phyloP scores from a whole-genome alignment of 1,139 yeast species.

The Lizanozyma gosingica region DNA sequence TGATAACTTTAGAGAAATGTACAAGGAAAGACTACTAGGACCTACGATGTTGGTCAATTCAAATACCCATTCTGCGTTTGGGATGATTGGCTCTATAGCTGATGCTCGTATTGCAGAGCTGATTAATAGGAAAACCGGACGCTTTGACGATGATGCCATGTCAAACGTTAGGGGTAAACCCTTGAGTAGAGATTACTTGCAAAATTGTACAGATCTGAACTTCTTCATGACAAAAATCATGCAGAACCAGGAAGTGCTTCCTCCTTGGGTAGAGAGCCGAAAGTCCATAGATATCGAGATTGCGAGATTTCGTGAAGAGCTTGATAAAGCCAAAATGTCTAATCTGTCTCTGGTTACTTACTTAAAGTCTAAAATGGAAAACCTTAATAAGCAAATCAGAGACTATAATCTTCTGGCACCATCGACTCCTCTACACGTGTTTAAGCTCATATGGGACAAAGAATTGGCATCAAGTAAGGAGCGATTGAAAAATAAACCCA shows the following conservation, averaged over 20 bases:
- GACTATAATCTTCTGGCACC: slow-evolving; percentile 81
- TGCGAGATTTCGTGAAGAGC: slow-evolving; percentile 30
- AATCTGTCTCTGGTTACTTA: slow-evolving; percentile 24
- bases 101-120: slow-evolving; percentile 69
- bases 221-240: slow-evolving; percentile 46
- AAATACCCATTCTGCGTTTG: slow-evolving; percentile 31
- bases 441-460: slow-evolving; percentile 43
- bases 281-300: slow-evolving; percentile 44
- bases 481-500: not conserved
- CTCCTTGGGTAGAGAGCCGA: slow-evolving; percentile 87
- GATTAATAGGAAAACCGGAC: slow-evolving; percentile 51
- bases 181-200: slow-evolving; percentile 42
- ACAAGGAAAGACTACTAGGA: slow-evolving; percentile 54
- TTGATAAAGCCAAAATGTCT: slow-evolving; percentile 34
- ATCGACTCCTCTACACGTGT: slow-evolving; percentile 52
- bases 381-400: slow-evolving; percentile 52
- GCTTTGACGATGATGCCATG: slow-evolving; percentile 45
- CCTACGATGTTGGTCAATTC: slow-evolving; percentile 40
- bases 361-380: slow-evolving; percentile 33
- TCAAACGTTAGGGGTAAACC: slow-evolving; percentile 53
- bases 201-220: slow-evolving; percentile 39
- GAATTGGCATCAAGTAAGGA: slow-evolving; percentile 30
- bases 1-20: slow-evolving; percentile 52
- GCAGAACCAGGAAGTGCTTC: slow-evolving; percentile 67
- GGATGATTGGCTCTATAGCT: slow-evolving; percentile 54